These are phyloP conservation scores for Yamadazyma paraphyllophila DNA, from an alignment of 805 yeast genomes.

Conservation along the genomic window DNA sequence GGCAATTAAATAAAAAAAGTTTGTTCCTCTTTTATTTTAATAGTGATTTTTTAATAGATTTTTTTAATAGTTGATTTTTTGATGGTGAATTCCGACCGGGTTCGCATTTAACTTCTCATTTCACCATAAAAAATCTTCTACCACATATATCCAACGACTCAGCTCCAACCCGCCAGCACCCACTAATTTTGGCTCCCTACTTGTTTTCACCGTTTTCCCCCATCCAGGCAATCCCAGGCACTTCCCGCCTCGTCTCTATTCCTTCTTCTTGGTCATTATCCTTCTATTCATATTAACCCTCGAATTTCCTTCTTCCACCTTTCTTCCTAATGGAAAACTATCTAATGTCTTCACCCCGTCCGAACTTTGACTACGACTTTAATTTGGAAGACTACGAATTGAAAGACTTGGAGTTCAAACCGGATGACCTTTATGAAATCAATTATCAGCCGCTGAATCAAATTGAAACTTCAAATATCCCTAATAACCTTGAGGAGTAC, in stretches of 20 bases:
- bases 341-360: constrained; percentile 17
- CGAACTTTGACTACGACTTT: constrained; percentile 12
- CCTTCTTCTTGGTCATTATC: no score
- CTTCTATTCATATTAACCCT: no score
- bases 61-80: no score
- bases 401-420: neutral
- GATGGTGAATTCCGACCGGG: neutral
- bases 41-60: neutral
- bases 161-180: neutral
- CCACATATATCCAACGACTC: neutral
- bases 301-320: neutral
- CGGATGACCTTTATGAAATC: neutral
- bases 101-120: neutral
- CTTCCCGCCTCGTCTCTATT: no score
- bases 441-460: no score
- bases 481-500: no score
- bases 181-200: neutral
- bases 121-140: neutral
- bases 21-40: neutral
- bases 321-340: constrained; percentile 13
- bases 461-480: no score
- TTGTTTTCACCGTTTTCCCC: neutral
- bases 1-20: neutral
- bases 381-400: constrained; percentile 6
- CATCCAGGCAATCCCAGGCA: neutral